Evolutionary conservation across 208 protist genomes (phyloP).

Genomic region (Leishmania braziliensis): DNA sequence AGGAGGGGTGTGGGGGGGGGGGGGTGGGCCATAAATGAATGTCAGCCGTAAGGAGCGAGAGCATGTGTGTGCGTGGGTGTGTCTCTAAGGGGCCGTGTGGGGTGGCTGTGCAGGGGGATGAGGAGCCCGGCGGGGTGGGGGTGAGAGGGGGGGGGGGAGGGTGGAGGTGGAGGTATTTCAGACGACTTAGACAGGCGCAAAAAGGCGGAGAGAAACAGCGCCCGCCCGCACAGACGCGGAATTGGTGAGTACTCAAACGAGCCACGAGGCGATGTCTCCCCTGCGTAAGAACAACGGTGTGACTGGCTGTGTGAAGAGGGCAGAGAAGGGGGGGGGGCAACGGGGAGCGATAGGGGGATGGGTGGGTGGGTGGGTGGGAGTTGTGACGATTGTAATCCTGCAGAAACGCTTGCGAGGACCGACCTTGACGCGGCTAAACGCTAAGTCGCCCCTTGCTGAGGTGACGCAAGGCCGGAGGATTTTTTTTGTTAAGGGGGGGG

Average conservation of each 20-base stretch:
- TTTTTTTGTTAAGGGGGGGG: too few relatives aligned
- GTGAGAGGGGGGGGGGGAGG: neutral
- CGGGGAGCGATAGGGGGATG: neutral
- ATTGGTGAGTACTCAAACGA: too few relatives aligned
- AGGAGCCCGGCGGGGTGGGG: neutral
- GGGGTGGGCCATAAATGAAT: too few relatives aligned
- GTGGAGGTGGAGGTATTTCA: neutral
- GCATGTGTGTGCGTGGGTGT: too few relatives aligned
- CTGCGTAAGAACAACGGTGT: too few relatives aligned
- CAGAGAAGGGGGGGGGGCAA: neutral
- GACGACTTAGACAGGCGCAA: neutral
- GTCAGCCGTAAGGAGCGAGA: neutral
- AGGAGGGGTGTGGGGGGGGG: too few relatives aligned
- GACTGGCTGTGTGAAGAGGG: neutral
- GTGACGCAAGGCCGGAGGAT: neutral
- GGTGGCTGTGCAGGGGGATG: too few relatives aligned
- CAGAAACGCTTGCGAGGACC: neutral
- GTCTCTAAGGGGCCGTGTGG: neutral
- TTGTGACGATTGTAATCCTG: neutral
- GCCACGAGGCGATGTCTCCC: too few relatives aligned
- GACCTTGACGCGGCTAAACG: neutral
- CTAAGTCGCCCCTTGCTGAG: neutral
- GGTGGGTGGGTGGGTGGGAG: neutral
- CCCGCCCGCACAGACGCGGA: too few relatives aligned
- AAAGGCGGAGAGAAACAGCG: too few relatives aligned